A percentile compares a stretch with the other conserved stretches of the same genome.
These are phyloP conservation scores for Coemansia sp. DNA, from an alignment of 192 early-diverging fungal genomes.

Conservation along the genomic window DNA sequence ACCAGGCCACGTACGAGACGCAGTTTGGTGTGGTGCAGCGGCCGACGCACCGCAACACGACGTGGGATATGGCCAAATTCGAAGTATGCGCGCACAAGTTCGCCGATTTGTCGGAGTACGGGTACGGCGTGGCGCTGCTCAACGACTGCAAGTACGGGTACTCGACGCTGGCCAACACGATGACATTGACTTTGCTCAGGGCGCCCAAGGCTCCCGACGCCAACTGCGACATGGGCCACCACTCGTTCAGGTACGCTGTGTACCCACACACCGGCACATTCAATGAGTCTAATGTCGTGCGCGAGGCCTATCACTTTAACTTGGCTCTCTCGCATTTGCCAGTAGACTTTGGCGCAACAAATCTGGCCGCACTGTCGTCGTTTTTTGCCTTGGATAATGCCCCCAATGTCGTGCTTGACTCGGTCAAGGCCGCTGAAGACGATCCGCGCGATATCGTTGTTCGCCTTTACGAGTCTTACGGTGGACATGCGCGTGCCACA, in stretches of 20 bases:
- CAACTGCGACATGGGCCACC: constrained; percentile 63
- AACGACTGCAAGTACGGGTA: constrained; percentile 99
- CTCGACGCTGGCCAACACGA: constrained; percentile 74
- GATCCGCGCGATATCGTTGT: constrained; percentile 70
- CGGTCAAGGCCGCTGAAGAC: constrained; percentile 85
- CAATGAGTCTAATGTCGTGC: constrained; percentile 79
- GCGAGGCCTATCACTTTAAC: constrained; percentile 89
- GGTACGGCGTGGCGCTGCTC: constrained; percentile 90
- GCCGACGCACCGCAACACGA: constrained; percentile 94
- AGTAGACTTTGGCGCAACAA: constrained; percentile 14
- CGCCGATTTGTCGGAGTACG: constrained; percentile 93
- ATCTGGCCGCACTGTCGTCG: background rate
- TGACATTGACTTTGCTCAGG: constrained; percentile 84
- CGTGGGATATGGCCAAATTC: constrained; percentile 86
- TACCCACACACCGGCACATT: constrained; percentile 87
- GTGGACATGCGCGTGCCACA: constrained; percentile 59
- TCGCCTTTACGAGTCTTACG: constrained; percentile 89
- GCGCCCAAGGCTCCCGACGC: constrained; percentile 77
- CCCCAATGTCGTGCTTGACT: constrained; percentile 86
- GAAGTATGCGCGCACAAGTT: constrained; percentile 98
- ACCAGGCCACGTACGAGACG: constrained; percentile 92
- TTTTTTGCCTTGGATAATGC: constrained; percentile 26
- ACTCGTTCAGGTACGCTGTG: constrained; percentile 86
- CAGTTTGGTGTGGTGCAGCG: constrained; percentile 90
- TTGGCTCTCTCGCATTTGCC: constrained; percentile 63